These are phyloP conservation scores for Solanum pimpinellifolium DNA, from an alignment of 257 asterid species.

Conservation along the genomic window DNA sequence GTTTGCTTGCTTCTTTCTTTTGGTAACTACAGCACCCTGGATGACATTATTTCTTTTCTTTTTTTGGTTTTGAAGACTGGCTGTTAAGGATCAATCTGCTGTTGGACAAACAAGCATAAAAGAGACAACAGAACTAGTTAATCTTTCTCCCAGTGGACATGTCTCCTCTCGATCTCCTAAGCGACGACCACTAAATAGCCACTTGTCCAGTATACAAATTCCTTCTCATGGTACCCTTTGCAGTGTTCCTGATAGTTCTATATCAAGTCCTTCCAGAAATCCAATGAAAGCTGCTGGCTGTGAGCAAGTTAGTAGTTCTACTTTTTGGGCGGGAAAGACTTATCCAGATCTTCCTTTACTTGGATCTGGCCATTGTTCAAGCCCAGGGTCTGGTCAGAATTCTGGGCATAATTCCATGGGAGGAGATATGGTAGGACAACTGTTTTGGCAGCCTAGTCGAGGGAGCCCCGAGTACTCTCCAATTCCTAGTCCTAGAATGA, in stretches of 20 bases:
- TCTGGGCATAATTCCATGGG: slow-evolving; percentile 99
- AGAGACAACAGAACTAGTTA: slow-evolving; percentile 47
- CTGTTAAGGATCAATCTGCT: slow-evolving; percentile 49
- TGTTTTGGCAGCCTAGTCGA: slow-evolving; percentile 87
- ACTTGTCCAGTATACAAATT: slow-evolving; percentile 34
- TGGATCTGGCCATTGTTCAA: slow-evolving; percentile 97
- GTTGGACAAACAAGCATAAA: slow-evolving; percentile 38
- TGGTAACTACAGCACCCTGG: not conserved
- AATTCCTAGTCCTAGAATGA: slow-evolving; percentile 88
- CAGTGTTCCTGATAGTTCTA: slow-evolving; percentile 92
- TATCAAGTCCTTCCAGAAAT: slow-evolving; percentile 93
- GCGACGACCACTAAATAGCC: slow-evolving; percentile 39
- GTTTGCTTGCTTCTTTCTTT: not conserved
- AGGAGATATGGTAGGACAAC: slow-evolving; percentile 77
- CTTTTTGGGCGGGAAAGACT: slow-evolving; percentile 47
- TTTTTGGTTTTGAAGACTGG: slow-evolving; percentile 21
- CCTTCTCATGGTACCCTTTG: slow-evolving; percentile 32
- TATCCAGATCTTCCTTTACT: slow-evolving; percentile 53
- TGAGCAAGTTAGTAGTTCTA: slow-evolving; percentile 51
- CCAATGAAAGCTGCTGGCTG: slow-evolving; percentile 62
- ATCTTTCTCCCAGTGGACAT: slow-evolving; percentile 42
- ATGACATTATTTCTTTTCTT: not conserved
- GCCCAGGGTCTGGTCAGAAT: slow-evolving; percentile 97
- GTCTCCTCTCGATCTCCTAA: slow-evolving; percentile 39
- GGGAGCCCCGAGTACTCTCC: slow-evolving; percentile 96